Percentiles rank a stretch among this genome's conserved stretches.
These are phyloP conservation scores for Juncus inflexus DNA, from an alignment of 176 grass and related monocot species.

Conservation along the genomic window DNA sequence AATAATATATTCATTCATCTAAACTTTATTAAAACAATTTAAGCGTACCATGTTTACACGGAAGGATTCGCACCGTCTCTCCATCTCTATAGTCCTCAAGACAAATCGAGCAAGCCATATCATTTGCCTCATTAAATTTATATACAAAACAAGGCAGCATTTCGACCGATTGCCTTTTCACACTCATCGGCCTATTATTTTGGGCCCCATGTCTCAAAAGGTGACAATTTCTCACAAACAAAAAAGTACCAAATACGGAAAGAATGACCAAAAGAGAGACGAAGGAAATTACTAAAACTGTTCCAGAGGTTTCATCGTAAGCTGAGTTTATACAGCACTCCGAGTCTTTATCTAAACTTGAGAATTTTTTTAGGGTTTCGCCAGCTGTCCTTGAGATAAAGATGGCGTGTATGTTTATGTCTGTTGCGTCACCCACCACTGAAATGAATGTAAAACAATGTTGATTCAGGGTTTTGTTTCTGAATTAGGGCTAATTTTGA, in stretches of 20 bases:
- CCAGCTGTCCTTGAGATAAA: constrained; percentile 82
- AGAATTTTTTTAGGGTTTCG: constrained; percentile 60
- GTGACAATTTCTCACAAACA: constrained; percentile 82
- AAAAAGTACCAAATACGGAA: constrained; percentile 73
- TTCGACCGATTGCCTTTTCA: constrained; percentile 76
- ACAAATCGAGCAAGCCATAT: constrained; percentile 69
- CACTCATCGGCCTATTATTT: constrained; percentile 38
- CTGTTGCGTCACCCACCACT: constrained; percentile 74
- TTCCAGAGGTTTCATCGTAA: constrained; percentile 77
- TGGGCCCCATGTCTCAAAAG: constrained; percentile 49
- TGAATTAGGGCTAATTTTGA: not conserved
- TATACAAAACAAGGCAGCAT: constrained; percentile 50
- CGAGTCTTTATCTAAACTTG: constrained; percentile 45
- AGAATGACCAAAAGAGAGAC: constrained; percentile 82
- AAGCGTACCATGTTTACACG: constrained; percentile 80
- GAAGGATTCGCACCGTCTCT: constrained; percentile 67
- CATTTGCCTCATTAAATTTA: constrained; percentile 37
- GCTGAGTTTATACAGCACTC: constrained; percentile 83
- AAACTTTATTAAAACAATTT: constrained; percentile 12
- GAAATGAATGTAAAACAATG: constrained; percentile 6
- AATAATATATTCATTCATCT: not conserved
- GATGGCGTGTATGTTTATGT: constrained; percentile 81
- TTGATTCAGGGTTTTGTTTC: not conserved
- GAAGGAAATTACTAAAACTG: constrained; percentile 83
- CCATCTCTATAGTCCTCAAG: constrained; percentile 81